phyloP scores from a whole-genome alignment of 371 early-diverging fungal genomes.

The Zopfochytrium polystomum region DNA sequence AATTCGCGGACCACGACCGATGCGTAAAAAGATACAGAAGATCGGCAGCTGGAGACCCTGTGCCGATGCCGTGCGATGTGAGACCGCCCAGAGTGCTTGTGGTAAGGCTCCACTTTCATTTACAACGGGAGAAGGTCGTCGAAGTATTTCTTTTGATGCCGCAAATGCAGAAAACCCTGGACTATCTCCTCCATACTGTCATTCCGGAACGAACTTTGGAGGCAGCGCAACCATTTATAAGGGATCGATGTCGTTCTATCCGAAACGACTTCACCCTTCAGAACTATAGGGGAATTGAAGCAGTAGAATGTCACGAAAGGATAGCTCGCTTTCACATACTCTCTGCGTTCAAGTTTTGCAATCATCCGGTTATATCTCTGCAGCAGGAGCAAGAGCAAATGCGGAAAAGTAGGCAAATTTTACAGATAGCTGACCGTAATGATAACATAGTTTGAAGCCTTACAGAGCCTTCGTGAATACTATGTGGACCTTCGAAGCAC shows the following conservation, averaged over 20 bases:
- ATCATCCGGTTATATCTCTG: conserved; percentile 60
- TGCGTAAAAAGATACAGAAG: conserved; percentile 84
- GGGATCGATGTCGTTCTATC: conserved; percentile 86
- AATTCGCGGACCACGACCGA: conserved; percentile 55
- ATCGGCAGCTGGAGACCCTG: conserved; percentile 85
- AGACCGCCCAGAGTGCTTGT: conserved; percentile 71
- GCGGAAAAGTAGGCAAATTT: conserved; percentile 62
- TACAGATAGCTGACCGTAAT: background rate
- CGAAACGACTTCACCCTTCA: conserved; percentile 87
- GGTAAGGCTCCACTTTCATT: conserved; percentile 39
- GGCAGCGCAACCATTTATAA: conserved; percentile 74
- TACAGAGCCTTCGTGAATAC: conserved; percentile 77
- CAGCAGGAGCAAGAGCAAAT: conserved; percentile 88
- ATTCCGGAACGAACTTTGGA: conserved; percentile 51
- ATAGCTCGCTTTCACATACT: conserved; percentile 89
- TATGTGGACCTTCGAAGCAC: conserved; percentile 71
- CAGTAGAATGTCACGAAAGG: conserved; percentile 73
- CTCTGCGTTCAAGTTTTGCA: conserved; percentile 71
- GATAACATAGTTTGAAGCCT: conserved; percentile 44
- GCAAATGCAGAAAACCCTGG: conserved; percentile 57
- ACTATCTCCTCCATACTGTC: conserved; percentile 71
- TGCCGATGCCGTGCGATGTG: conserved; percentile 85
- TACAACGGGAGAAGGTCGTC: background rate
- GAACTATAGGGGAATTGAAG: conserved; percentile 64
- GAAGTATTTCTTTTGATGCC: background rate